Conservation (phyloP, 169 alveolate genomes). For the Plasmodium malariae region DNA sequence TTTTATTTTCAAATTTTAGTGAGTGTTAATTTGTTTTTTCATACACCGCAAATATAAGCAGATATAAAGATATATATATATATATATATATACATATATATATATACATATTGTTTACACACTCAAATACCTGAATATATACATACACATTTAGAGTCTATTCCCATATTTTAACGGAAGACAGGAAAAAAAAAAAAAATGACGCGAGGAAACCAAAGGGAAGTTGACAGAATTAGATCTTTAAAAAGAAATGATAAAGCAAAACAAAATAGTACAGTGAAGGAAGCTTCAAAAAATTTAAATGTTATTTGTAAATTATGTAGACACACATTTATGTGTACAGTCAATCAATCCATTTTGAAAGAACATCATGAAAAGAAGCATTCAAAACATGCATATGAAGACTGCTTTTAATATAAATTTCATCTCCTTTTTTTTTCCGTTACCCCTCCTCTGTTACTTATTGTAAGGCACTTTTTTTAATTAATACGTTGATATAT, state of each 20-base stretch:
- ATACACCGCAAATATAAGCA: no score
- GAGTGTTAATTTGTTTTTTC: no score
- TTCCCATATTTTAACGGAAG: no score
- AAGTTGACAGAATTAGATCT: conserved; percentile 86
- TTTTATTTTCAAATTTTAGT: no score
- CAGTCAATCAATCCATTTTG: conserved; percentile 85
- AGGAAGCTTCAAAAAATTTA: conserved; percentile 82
- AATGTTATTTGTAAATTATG: conserved; percentile 86
- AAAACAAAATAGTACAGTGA: conserved; percentile 82
- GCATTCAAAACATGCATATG: conserved; percentile 84
- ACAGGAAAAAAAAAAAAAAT: conserved; percentile 60
- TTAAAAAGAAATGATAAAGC: conserved; percentile 83
- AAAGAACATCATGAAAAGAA: conserved; percentile 86
- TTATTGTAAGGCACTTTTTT: background rate
- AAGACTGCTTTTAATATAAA: conserved; percentile 82
- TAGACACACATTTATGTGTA: conserved; percentile 88
- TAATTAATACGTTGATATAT: background rate
- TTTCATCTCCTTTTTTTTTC: background rate
- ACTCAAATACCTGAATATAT: no score
- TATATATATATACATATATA: background rate
- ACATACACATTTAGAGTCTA: background rate
- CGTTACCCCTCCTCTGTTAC: background rate
- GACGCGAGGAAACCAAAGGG: conserved; percentile 90
- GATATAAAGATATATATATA: background rate
- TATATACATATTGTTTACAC: no score